A percentile compares a stretch with the other conserved stretches of the same genome.
Conservation (phyloP, 208 protist genomes). For the Perkinsela sp. region DNA sequence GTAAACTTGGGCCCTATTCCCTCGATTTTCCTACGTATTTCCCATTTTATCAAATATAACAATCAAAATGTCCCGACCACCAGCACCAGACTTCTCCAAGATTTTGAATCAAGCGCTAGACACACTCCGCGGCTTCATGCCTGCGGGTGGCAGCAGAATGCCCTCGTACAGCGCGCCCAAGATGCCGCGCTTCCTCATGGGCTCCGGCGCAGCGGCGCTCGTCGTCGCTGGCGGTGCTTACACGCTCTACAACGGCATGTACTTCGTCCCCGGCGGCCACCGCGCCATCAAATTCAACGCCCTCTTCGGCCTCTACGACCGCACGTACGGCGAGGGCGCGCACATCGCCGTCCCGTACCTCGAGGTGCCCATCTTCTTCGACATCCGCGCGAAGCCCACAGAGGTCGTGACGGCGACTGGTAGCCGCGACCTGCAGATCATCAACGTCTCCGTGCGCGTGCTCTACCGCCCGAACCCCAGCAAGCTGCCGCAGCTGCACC, state of each 20-base stretch:
- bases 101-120: neutral
- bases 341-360: slow-evolving; percentile 84
- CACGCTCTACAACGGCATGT: slow-evolving; percentile 53
- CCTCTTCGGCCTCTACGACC: slow-evolving; percentile 66
- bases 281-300: slow-evolving; percentile 88
- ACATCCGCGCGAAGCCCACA: slow-evolving; percentile 70
- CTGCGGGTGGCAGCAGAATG: neutral
- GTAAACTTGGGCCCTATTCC: no score
- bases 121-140: neutral
- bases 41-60: no score
- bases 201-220: neutral
- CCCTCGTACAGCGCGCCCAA: neutral
- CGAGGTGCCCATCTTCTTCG: slow-evolving; percentile 82
- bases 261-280: slow-evolving; percentile 81
- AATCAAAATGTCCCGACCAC: neutral
- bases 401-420: slow-evolving; percentile 58
- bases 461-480: slow-evolving; percentile 75
- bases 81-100: neutral
- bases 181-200: neutral
- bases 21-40: no score
- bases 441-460: slow-evolving; percentile 92
- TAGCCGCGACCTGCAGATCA: slow-evolving; percentile 85
- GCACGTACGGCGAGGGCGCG: slow-evolving; percentile 71
- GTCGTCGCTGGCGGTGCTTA: slow-evolving; percentile 9
- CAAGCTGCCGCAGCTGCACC: slow-evolving; percentile 74